phyloP scores from a whole-genome alignment of 345 rosid species.

The Citropsis articulata region DNA sequence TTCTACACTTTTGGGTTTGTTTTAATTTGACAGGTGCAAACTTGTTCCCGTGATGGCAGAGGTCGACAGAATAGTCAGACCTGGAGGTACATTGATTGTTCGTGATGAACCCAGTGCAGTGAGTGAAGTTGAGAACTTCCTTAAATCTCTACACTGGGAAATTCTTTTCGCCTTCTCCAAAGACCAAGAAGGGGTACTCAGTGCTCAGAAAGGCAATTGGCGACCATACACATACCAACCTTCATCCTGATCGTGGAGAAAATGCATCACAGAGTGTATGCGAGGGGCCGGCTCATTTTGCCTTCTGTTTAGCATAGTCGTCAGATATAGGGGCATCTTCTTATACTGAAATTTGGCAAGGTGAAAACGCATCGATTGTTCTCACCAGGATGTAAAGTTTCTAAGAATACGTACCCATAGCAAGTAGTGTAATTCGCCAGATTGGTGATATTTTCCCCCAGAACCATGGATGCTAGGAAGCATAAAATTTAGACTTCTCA shows the following conservation, averaged over 20 bases:
- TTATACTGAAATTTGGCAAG: background rate
- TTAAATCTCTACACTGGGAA: slow-evolving; percentile 83
- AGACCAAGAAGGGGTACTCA: slow-evolving; percentile 74
- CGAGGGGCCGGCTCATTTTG: background rate
- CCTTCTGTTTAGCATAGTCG: slow-evolving; percentile 1
- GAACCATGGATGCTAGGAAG: background rate
- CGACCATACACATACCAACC: slow-evolving; percentile 53
- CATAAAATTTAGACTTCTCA: background rate
- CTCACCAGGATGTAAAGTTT: background rate
- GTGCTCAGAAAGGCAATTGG: slow-evolving; percentile 93
- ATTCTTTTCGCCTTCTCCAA: slow-evolving; percentile 73
- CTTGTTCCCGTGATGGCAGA: slow-evolving; percentile 82
- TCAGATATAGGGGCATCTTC: background rate
- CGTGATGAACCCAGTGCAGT: slow-evolving; percentile 61
- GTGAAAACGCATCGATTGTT: background rate
- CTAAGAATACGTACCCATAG: background rate
- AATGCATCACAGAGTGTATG: background rate
- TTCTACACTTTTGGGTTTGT: background rate
- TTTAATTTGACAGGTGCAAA: slow-evolving; percentile 55
- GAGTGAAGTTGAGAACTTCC: slow-evolving; percentile 68
- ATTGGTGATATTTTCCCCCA: background rate
- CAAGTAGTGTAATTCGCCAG: background rate
- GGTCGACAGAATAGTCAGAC: slow-evolving; percentile 85
- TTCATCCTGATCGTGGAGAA: slow-evolving; percentile 26
- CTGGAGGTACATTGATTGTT: slow-evolving; percentile 84